phyloP scores from a whole-genome alignment of 2,329 filamentous ascomycete genomes.

The Fusarium drepaniforme region DNA sequence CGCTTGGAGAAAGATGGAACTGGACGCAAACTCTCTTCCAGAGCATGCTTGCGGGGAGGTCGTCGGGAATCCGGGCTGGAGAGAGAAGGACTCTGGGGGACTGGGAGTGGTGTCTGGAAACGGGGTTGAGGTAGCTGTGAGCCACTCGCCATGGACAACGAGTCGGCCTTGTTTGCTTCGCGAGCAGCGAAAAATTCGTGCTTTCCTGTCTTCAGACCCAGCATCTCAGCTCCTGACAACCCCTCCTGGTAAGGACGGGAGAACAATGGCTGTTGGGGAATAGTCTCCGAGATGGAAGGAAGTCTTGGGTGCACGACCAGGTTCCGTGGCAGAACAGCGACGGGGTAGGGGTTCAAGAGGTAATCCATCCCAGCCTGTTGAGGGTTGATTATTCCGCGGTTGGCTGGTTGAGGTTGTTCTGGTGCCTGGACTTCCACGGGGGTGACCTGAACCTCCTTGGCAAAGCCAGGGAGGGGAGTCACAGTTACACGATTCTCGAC shows the following conservation, averaged over 20 bases:
- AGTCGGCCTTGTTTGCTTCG: conserved; percentile 49
- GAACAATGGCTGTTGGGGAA: conserved; percentile 3
- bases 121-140: background rate
- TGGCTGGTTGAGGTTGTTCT: background rate
- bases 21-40: background rate
- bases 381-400: background rate
- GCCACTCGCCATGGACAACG: conserved; percentile 4
- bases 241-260: background rate
- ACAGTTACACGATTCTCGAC: background rate
- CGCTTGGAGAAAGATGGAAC: background rate
- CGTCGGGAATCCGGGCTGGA: background rate
- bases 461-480: background rate
- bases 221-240: conserved; percentile 39
- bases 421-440: background rate
- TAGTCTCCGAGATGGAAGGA: conserved; percentile 35
- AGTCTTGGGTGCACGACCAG: conserved; percentile 16
- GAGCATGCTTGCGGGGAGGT: background rate
- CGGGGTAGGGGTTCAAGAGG: conserved; percentile 10
- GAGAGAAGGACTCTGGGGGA: background rate
- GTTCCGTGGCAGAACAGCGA: conserved; percentile 13
- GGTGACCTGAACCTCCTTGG: background rate
- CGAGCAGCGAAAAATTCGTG: conserved; percentile 55
- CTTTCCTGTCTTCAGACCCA: conserved; percentile 54
- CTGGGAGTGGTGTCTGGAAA: background rate
- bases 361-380: conserved; percentile 1